Evolutionary conservation across 345 rosid genomes (phyloP), one percentile per base, ranked within the genome.

Genomic region (Populus tremula): DNA sequence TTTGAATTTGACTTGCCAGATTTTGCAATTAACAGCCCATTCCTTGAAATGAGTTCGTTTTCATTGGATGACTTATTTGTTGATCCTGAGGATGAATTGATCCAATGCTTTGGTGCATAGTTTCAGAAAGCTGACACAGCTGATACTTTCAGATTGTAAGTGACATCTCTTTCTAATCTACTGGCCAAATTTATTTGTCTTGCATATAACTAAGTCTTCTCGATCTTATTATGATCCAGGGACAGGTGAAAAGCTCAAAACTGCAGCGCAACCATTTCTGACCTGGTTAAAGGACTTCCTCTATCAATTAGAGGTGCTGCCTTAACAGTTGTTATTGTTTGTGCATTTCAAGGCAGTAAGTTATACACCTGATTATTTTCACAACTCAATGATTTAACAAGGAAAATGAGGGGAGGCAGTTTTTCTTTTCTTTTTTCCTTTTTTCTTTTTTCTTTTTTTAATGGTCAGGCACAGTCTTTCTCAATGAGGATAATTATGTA

Each of bases 1-100:
- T 87, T 91, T 75, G 78, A 78, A 68, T 69, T 88, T 74, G 82
- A 67, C 13, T 6, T 41, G 64, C 64, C 64, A 23, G 64, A 59
- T n/a, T 59, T 59, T 59, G 29, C 64, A 0, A n/a, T 59, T 59
- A 59, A 59, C 64, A 59, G 64, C 64, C 64, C 64, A 59, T 59
- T 59, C 29, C 64, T 59, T 59, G 64, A 59, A 59, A 59, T 59
- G 64, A 59, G 64, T 23, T 59, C 64, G 29, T 59, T 59, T 59
- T 59, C 64, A 3, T 59, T 59, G 11, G 64, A 59, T 33, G 64
- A 74, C 31, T 29, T 39, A 4, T 36, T 68, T 14, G 17, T 79
- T 56, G 70, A 62, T 36, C 35, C n/a, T n/a, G 80, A 78, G 1
- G 80, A 71, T 14, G 83, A 81, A 23, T 45, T 81, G 59, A 69